Conservation (phyloP, 148 eudicot genomes). For the Rhododendron molle region DNA sequence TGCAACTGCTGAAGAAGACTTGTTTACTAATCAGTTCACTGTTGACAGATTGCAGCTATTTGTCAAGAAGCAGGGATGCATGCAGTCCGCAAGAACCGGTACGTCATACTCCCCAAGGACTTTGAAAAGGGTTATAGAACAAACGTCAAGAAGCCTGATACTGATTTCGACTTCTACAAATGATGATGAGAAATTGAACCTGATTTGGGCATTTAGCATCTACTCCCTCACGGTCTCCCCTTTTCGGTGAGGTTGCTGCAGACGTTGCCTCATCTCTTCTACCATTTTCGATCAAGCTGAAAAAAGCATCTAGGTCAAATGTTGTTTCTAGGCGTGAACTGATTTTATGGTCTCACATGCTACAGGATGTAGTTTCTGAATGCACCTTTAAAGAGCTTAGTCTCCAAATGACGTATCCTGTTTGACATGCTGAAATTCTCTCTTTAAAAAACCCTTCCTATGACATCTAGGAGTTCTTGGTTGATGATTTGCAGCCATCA, state of each 20-base stretch:
- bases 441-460: not conserved
- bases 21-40: too few relatives aligned
- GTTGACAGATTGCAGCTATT: slow-evolving; percentile 63
- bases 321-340: not conserved
- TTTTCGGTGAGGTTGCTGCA: not conserved
- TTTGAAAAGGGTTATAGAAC: slow-evolving; percentile 88
- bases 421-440: not conserved
- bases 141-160: slow-evolving; percentile 90
- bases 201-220: not conserved
- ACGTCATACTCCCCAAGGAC: slow-evolving; percentile 86
- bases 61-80: slow-evolving; percentile 87
- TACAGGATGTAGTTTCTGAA: not conserved
- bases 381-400: not conserved
- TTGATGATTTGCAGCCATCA: not conserved
- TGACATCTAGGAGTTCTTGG: not conserved
- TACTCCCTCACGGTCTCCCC: not conserved
- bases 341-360: not conserved
- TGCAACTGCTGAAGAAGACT: too few relatives aligned
- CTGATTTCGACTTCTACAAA: slow-evolving; percentile 91
- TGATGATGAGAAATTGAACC: slow-evolving; percentile 26
- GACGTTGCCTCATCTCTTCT: not conserved
- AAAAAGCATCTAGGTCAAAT: not conserved
- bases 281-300: not conserved
- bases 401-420: not conserved
- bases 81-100: slow-evolving; percentile 78